These are phyloP conservation scores for Ligustrum vulgare DNA, from an alignment of 257 asterid species.

Conservation along the genomic window DNA sequence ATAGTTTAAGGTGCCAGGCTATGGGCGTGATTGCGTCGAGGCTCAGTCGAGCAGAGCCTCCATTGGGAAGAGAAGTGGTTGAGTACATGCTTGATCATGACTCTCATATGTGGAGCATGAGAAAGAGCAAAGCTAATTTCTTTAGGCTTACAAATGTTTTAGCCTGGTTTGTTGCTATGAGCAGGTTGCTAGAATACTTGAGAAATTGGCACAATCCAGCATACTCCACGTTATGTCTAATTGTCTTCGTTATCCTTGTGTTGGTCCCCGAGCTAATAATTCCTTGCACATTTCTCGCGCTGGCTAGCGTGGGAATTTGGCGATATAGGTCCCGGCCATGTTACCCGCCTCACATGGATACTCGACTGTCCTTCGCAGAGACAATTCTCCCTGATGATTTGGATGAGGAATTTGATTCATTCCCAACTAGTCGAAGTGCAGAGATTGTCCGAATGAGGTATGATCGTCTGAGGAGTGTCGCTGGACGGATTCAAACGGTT, in stretches of 20 bases:
- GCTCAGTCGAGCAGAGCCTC: slow-evolving; percentile 33
- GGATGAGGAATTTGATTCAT: slow-evolving; percentile 33
- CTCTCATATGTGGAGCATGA: slow-evolving; percentile 40
- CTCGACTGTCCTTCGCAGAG: slow-evolving; percentile 32
- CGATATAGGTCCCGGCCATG: slow-evolving; percentile 22
- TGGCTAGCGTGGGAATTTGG: slow-evolving; percentile 19
- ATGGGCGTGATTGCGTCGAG: slow-evolving; percentile 24
- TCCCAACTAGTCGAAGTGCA: slow-evolving; percentile 25
- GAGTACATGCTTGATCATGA: slow-evolving; percentile 35
- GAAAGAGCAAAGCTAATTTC: slow-evolving; percentile 36
- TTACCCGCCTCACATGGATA: slow-evolving; percentile 33
- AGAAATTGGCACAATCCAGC: slow-evolving; percentile 29
- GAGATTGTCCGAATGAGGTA: slow-evolving; percentile 30
- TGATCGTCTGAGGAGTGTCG: slow-evolving; percentile 33
- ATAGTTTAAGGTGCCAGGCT: slow-evolving; percentile 29
- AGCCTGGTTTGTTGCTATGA: slow-evolving; percentile 19
- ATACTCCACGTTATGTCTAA: slow-evolving; percentile 18
- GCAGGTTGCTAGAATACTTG: slow-evolving; percentile 19
- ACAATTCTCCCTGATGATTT: slow-evolving; percentile 27
- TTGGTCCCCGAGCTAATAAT: slow-evolving; percentile 30
- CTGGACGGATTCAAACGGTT: slow-evolving; percentile 31
- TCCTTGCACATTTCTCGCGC: slow-evolving; percentile 23
- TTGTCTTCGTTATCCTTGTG: slow-evolving; percentile 23
- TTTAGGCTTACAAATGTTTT: slow-evolving; percentile 27
- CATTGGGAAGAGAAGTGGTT: slow-evolving; percentile 26